Percentiles rank a stretch among this genome's conserved stretches.
Conservation (phyloP, 2,329 filamentous ascomycete species). For the Penicillium hesseltinei region DNA sequence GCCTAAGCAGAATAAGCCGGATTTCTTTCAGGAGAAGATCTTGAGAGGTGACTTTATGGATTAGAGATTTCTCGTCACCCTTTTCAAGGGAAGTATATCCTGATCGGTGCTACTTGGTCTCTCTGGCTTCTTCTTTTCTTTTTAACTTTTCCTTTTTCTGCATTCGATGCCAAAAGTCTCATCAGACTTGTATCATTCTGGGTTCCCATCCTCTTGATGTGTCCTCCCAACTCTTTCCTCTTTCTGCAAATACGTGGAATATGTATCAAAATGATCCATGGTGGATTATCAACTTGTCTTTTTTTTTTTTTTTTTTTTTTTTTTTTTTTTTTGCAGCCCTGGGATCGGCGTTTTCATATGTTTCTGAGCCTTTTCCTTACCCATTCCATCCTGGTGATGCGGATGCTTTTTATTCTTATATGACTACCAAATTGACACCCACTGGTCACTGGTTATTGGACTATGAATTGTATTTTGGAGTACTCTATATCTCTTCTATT, state of each 20-base stretch:
- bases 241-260: not conserved
- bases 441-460: not conserved
- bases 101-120: not conserved
- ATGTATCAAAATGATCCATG: slow-evolving; percentile 5
- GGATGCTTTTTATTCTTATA: slow-evolving; percentile 8
- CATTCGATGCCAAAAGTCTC: not conserved
- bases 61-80: slow-evolving; percentile 41
- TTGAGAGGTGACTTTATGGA: slow-evolving; percentile 99
- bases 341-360: not conserved
- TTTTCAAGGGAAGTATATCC: not conserved
- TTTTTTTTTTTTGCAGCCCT: not conserved
- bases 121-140: slow-evolving; percentile 1
- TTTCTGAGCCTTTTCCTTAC: not conserved
- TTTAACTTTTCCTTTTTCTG: not conserved
- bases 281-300: not conserved
- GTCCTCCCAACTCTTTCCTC: not conserved
- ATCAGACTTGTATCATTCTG: not conserved
- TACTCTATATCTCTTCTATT: not conserved
- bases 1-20: slow-evolving; percentile 67
- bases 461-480: not conserved
- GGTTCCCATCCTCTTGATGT: not conserved
- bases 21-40: slow-evolving; percentile 95
- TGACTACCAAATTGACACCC: slow-evolving; percentile 16
- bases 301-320: not conserved
- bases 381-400: slow-evolving; percentile 14